Conservation (phyloP, 306 rosid genomes). For the Sicyos baderoa region DNA sequence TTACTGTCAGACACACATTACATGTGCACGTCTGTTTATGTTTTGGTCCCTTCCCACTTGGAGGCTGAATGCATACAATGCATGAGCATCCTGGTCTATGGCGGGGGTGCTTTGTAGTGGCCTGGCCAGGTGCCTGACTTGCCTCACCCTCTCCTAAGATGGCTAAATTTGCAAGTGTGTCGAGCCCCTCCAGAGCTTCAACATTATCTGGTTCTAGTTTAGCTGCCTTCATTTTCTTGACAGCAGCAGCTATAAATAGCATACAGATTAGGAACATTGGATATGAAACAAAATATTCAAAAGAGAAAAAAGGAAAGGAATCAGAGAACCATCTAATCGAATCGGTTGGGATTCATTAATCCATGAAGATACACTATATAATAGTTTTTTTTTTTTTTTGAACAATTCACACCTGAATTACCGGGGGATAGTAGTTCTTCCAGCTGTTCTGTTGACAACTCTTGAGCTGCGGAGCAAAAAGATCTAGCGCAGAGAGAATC, state of each 20-base stretch:
- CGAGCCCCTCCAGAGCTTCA: slow-evolving; percentile 82
- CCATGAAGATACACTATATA: slow-evolving; percentile 1
- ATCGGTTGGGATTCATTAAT: not conserved
- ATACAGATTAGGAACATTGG: not conserved
- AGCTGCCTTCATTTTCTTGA: slow-evolving; percentile 63
- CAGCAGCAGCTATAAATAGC: slow-evolving; percentile 27
- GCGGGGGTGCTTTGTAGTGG: slow-evolving; percentile 92
- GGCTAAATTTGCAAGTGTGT: slow-evolving; percentile 84
- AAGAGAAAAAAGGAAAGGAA: not conserved
- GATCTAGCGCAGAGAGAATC: slow-evolving; percentile 49
- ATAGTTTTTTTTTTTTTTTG: slow-evolving; percentile 20
- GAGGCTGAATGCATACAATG: slow-evolving; percentile 98
- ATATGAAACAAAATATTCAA: not conserved
- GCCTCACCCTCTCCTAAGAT: slow-evolving; percentile 81
- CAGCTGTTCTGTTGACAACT: slow-evolving; percentile 62
- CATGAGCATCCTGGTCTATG: slow-evolving; percentile 97
- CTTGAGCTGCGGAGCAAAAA: slow-evolving; percentile 66
- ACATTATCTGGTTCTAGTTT: slow-evolving; percentile 67
- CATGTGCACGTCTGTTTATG: slow-evolving; percentile 96
- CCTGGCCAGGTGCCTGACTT: slow-evolving; percentile 68
- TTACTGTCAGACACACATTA: slow-evolving; percentile 83
- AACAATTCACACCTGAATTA: slow-evolving; percentile 58
- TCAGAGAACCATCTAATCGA: not conserved
- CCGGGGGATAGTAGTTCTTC: slow-evolving; percentile 56
- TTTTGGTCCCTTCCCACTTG: slow-evolving; percentile 97